Evolutionary conservation across 306 rosid genomes (phyloP), one percentile per base, ranked within the genome.

Genomic region (Cicer pinnatifidum): DNA sequence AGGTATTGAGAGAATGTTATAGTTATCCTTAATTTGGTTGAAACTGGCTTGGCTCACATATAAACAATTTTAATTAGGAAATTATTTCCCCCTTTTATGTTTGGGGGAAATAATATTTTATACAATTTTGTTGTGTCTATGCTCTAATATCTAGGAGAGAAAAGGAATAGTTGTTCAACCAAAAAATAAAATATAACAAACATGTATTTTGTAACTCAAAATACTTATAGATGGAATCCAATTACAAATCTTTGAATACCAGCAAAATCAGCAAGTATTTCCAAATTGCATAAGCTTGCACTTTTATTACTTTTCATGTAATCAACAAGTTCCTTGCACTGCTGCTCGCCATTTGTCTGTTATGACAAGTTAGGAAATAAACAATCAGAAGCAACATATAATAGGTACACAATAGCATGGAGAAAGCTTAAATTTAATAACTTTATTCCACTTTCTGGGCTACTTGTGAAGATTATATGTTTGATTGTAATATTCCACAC

Each of bases 331-430:
- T 71, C 73, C 76, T 75, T 82, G 83, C 96, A 88, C 71, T 91
- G 99, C 82, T 73, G 66, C 85, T 94, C 89, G 1, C 96, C 99
- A 71, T 94, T 89, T 44, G 97, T 91, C 99, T 94, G 87, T 77
- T 61, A 10, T 69, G 23, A 75, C 58, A 72, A 41, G n/a, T 80
- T 48, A 53, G 12, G 52, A 75, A 67, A 59, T 60, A 78, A 50
- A 47, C 53, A 75, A 69, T 62, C 19, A 76, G 79, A 83, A 64
- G 52, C 60, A 66, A 71, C 38, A 74, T 11, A 53, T 3, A 12
- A 19, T 77, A 13, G 13, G 6, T 15, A 16, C 12, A 16, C 4
- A 40, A 68, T 11, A 46, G 69, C 64, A 56, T 43, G 28, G 56
- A 54, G 16, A 38, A 53, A 44, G 61, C 40, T 11, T 0, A 57